These are phyloP conservation scores for Pythium dissotocum DNA, from an alignment of 352 stramenopile genomes.

Conservation along the genomic window DNA sequence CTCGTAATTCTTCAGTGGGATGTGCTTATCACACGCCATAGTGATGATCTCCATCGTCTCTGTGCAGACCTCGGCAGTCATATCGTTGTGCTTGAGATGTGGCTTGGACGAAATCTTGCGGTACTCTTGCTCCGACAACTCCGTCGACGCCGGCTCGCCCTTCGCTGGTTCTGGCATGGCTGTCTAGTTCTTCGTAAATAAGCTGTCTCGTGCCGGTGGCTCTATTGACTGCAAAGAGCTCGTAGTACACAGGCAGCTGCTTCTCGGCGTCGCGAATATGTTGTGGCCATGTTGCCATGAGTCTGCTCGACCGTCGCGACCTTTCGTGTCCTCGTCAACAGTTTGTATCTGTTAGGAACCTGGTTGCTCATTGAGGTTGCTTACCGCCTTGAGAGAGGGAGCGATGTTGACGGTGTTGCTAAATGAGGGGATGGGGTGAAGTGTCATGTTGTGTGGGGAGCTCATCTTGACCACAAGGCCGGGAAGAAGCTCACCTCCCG, in stretches of 20 bases:
- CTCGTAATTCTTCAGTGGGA: conserved; percentile 94
- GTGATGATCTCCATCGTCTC: conserved; percentile 96
- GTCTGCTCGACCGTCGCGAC: conserved; percentile 19
- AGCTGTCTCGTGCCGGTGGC: too few relatives aligned
- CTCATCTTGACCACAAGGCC: conserved; percentile 1
- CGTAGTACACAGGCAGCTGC: background rate
- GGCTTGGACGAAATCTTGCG: conserved; percentile 84
- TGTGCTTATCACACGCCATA: conserved; percentile 96
- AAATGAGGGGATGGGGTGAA: background rate
- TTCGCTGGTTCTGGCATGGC: conserved; percentile 62
- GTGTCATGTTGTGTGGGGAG: conserved; percentile 7
- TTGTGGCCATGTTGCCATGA: background rate
- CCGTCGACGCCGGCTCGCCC: conserved; percentile 32
- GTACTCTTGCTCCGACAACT: conserved; percentile 78
- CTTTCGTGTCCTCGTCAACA: conserved; percentile 8
- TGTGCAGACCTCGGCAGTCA: conserved; percentile 93
- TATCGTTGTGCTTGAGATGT: conserved; percentile 84
- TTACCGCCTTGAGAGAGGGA: background rate
- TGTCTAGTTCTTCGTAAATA: background rate
- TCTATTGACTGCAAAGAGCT: too few relatives aligned
- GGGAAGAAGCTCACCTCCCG: background rate
- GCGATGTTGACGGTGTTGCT: conserved; percentile 2
- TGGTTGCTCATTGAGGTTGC: background rate
- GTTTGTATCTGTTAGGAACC: conserved; percentile 10
- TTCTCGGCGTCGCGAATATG: background rate